Evolutionary conservation across 164 flowering plant species (phyloP), one percentile per base, ranked within the genome.

Genomic region (Macadamia tetraphylla): DNA sequence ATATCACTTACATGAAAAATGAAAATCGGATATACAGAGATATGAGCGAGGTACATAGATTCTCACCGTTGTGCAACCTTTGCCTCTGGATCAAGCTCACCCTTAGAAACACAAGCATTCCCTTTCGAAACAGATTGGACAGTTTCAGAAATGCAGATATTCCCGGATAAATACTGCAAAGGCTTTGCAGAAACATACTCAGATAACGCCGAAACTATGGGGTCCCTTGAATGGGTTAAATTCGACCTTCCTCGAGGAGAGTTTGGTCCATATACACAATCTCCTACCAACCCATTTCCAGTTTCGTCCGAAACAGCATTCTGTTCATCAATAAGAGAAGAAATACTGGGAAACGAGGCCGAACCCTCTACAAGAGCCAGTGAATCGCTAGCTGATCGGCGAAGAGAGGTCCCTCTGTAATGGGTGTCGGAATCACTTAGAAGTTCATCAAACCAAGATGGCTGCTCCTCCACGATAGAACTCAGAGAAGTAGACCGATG

Each of bases 221-320:
- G 75, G 58, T 67, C 76, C 40, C 76, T 84, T 11, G 77, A 69
- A 67, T 78, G 68, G 29, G 61, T 60, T 35, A 66, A 1, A 43
- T 75, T 77, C 59, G 67, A 60, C 71, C 64, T 85, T 72, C 44
- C 43, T 58, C 88, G 75, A 23, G 92, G 92, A 17, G 92, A 87
- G 74, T 85, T 85, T 18, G 92, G 92, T 60, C 92, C 89, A 77
- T 85, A 87, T 15, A 64, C 52, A 69, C 83, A 82, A 76, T 60
- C 69, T 6, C 80, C 69, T 56, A 72, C 83, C 78, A 80, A 63
- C 10, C 66, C 74, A 59, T 59, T 42, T 67, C 74, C 64, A 58
- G 67, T 35, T 60, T 69, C 78, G 64, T 70, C 46, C 51, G 48
- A 68, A 12, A 49, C 73, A 9, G 58, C 58, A 53, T 29, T 58